phyloP scores from a whole-genome alignment of 2,329 filamentous ascomycete species.

The Venturia pyrina region DNA sequence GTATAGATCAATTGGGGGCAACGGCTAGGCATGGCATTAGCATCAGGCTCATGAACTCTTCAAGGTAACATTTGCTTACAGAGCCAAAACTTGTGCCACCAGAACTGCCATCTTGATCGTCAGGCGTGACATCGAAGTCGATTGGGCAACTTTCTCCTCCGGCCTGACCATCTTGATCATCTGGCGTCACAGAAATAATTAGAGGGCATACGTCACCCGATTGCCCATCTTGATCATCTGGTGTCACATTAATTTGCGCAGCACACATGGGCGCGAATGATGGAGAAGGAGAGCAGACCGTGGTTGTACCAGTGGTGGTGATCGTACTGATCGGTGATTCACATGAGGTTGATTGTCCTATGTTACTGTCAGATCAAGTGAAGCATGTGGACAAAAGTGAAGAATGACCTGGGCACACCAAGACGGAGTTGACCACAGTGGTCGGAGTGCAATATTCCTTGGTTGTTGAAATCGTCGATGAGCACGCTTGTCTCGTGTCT shows the following conservation, averaged over 20 bases:
- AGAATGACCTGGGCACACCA: neutral
- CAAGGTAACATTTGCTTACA: neutral
- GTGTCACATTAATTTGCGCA: neutral
- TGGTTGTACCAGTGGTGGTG: neutral
- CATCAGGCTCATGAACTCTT: neutral
- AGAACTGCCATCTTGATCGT: neutral
- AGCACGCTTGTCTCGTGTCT: neutral
- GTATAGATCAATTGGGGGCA: neutral
- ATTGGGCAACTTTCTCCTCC: neutral
- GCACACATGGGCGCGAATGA: neutral
- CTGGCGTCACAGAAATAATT: neutral
- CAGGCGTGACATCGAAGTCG: neutral
- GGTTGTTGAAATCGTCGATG: neutral
- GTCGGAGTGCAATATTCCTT: neutral
- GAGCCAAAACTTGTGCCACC: neutral
- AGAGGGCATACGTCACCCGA: neutral
- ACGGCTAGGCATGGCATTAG: neutral
- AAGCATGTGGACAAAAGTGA: neutral
- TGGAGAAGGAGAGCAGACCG: neutral
- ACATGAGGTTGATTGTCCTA: neutral
- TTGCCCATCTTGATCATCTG: neutral
- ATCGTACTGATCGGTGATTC: neutral
- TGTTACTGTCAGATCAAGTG: neutral
- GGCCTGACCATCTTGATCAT: neutral
- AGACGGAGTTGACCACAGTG: neutral